phyloP scores from a whole-genome alignment of 441 rosid genomes.

The Dalechampia spathulata region DNA sequence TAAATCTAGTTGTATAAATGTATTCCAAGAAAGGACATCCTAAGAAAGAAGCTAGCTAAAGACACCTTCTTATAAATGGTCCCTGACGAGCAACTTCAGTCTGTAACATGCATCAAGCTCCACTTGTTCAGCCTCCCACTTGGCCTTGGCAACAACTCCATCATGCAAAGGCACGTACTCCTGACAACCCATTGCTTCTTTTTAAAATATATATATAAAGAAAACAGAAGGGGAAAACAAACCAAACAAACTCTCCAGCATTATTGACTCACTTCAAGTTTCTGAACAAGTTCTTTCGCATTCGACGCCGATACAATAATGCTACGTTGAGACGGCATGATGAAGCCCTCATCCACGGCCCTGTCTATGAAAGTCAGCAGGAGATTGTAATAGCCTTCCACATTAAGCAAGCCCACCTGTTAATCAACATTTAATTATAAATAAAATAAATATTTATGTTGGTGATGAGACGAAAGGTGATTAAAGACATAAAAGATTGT shows the following conservation, averaged over 20 bases:
- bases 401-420: conserved; percentile 89
- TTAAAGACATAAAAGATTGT: conserved; percentile 1
- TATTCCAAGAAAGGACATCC: too few relatives aligned
- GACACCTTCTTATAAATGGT: neutral
- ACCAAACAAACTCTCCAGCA: neutral
- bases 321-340: conserved; percentile 73
- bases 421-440: neutral
- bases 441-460: too few relatives aligned
- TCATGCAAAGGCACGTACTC: conserved; percentile 79
- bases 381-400: conserved; percentile 78
- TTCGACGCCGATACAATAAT: conserved; percentile 83
- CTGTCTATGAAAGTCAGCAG: conserved; percentile 81
- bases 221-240: neutral
- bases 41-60: neutral
- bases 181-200: conserved; percentile 19
- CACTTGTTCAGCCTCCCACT: conserved; percentile 63
- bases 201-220: neutral
- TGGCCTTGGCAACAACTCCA: conserved; percentile 61
- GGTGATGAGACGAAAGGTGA: neutral
- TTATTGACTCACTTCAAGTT: conserved; percentile 55
- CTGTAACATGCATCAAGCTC: conserved; percentile 35
- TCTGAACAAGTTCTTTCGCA: conserved; percentile 77
- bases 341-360: conserved; percentile 94
- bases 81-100: conserved; percentile 30
- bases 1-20: too few relatives aligned